These are phyloP conservation scores for Bipolaris gigantea DNA, from an alignment of 2,329 filamentous ascomycete genomes.

Conservation along the genomic window DNA sequence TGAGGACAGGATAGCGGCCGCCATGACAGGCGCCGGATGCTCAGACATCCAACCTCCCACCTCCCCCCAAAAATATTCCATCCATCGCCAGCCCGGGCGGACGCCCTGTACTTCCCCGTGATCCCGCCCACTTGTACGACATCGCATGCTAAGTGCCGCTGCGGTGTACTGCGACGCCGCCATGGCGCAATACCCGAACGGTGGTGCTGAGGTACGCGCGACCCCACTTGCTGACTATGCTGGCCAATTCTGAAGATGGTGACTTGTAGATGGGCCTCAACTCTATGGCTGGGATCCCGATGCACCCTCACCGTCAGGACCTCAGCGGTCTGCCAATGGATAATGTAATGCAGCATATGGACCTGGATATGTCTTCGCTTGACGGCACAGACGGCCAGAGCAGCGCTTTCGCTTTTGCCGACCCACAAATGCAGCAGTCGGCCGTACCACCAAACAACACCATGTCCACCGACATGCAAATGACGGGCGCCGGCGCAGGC, in stretches of 20 bases:
- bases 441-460: conserved; percentile 29
- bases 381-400: conserved; percentile 29
- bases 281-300: conserved; percentile 24
- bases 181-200: conserved; percentile 43
- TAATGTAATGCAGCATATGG: conserved; percentile 50
- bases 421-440: conserved; percentile 33
- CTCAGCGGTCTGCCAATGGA: conserved; percentile 46
- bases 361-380: conserved; percentile 48
- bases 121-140: neutral
- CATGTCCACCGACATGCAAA: conserved; percentile 30
- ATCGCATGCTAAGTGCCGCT: neutral
- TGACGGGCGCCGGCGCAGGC: conserved; percentile 55
- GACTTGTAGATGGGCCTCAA: conserved; percentile 35
- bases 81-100: conserved; percentile 5
- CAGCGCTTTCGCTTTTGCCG: conserved; percentile 27
- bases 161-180: conserved; percentile 22
- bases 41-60: conserved; percentile 4
- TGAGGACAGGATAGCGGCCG: conserved; percentile 1
- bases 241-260: conserved; percentile 24
- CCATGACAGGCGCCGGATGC: conserved; percentile 9
- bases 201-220: conserved; percentile 38
- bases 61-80: neutral
- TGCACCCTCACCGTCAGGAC: conserved; percentile 32
- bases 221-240: conserved; percentile 12
- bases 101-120: conserved; percentile 10